Conservation (phyloP, 345 rosid genomes). For the Hibiscus mutabilis region DNA sequence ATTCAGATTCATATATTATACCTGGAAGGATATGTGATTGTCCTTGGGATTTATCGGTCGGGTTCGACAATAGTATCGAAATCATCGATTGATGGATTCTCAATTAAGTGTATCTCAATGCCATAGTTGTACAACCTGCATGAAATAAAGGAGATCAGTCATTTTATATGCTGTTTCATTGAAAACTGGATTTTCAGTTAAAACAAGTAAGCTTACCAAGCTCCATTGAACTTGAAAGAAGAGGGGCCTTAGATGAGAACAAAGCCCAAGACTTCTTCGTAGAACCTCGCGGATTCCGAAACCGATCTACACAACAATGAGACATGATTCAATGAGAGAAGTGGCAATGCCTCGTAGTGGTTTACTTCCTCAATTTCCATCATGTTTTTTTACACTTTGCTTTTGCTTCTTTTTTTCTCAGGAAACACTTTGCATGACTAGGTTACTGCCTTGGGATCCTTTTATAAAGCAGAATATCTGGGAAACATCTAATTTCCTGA, state of each 20-base stretch:
- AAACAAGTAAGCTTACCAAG: conserved; percentile 26
- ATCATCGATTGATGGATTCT: conserved; percentile 38
- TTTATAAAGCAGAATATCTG: not conserved
- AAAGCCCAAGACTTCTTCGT: conserved; percentile 46
- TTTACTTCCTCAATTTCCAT: conserved; percentile 11
- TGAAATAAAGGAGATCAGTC: not conserved
- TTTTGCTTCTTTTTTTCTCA: not conserved
- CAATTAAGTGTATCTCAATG: conserved; percentile 54
- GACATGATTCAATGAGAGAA: conserved; percentile 49
- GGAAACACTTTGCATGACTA: not conserved
- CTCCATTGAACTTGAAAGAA: conserved; percentile 61
- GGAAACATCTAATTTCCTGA: not conserved
- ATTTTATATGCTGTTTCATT: not conserved
- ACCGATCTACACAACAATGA: conserved; percentile 48
- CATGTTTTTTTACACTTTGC: not conserved
- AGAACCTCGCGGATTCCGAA: conserved; percentile 37
- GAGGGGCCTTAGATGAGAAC: conserved; percentile 53
- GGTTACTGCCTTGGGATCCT: not conserved
- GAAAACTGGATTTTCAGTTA: not conserved
- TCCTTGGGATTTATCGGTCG: conserved; percentile 52
- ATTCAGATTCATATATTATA: conserved; percentile 1
- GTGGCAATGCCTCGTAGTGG: conserved; percentile 33
- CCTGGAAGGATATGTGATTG: conserved; percentile 56
- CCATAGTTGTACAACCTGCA: conserved; percentile 53
- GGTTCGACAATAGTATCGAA: conserved; percentile 29